These are phyloP conservation scores for Penicillium chermesinum DNA, from an alignment of 495 filamentous ascomycete genomes.

Conservation along the genomic window DNA sequence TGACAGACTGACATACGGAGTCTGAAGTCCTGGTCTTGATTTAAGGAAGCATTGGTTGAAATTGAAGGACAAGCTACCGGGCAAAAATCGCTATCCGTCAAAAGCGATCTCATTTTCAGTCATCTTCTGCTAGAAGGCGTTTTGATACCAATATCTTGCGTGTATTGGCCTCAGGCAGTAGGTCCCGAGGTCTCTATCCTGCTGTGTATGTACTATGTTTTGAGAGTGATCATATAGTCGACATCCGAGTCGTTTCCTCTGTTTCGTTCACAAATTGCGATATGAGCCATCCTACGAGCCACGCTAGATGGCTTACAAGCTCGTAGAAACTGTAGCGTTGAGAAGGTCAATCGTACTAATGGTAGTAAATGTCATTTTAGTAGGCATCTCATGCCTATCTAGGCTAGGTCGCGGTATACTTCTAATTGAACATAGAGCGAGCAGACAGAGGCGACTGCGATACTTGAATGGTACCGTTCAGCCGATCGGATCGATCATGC, in stretches of 20 bases:
- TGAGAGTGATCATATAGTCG: slow-evolving; percentile 22
- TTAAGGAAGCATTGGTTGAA: slow-evolving; percentile 5
- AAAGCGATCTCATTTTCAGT: slow-evolving; percentile 5
- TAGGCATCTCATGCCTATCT: too few species aligned
- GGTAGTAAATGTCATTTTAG: too few species aligned
- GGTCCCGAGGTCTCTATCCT: slow-evolving; percentile 15
- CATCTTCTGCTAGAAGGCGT: slow-evolving; percentile 13
- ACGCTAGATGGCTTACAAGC: too few species aligned
- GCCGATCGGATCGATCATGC: too few species aligned
- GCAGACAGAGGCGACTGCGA: too few species aligned
- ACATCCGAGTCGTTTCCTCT: slow-evolving; percentile 20
- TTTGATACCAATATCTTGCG: slow-evolving; percentile 31
- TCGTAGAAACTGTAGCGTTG: too few species aligned
- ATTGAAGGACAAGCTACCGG: neutral
- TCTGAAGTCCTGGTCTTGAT: neutral
- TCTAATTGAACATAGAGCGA: too few species aligned
- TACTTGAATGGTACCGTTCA: too few species aligned
- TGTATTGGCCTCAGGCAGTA: slow-evolving; percentile 11
- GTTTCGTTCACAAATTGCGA: slow-evolving; percentile 8
- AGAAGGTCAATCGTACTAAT: too few species aligned
- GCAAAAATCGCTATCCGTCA: slow-evolving; percentile 1
- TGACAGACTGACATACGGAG: neutral
- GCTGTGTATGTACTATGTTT: slow-evolving; percentile 30
- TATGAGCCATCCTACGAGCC: too few species aligned
- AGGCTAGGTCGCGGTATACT: too few species aligned